A percentile compares a stretch with the other conserved stretches of the same genome.
Evolutionary conservation across 2,329 filamentous ascomycete genomes (phyloP).

Genomic region (Claviceps humidiphila): DNA sequence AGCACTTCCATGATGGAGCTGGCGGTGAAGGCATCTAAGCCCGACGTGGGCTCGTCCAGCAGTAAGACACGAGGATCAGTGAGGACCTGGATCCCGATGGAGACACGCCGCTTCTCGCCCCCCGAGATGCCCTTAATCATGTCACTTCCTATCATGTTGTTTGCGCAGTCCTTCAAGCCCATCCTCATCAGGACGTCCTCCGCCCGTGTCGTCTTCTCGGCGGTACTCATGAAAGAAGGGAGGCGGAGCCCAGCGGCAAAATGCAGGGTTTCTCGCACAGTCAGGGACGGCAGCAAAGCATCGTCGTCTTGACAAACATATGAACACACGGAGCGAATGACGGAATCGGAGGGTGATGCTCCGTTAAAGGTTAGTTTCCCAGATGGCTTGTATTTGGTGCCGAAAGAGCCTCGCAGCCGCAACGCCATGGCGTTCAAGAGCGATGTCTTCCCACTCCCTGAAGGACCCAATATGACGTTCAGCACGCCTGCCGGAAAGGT

Average conservation of each 20-base stretch:
- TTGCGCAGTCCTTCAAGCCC: slow-evolving; percentile 65
- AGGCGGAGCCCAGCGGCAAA: slow-evolving; percentile 61
- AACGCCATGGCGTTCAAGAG: slow-evolving; percentile 61
- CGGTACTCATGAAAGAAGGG: slow-evolving; percentile 54
- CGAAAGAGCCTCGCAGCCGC: slow-evolving; percentile 46
- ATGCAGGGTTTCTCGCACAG: slow-evolving; percentile 59
- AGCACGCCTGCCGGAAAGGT: slow-evolving; percentile 55
- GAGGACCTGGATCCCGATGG: slow-evolving; percentile 64
- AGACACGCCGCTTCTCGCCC: slow-evolving; percentile 65
- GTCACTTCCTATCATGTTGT: slow-evolving; percentile 60
- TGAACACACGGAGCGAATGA: slow-evolving; percentile 59
- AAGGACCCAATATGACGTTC: slow-evolving; percentile 72
- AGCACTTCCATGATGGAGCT: slow-evolving; percentile 65
- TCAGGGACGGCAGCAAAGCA: slow-evolving; percentile 58
- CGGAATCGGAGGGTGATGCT: slow-evolving; percentile 50
- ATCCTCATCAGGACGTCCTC: slow-evolving; percentile 63
- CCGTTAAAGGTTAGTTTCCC: slow-evolving; percentile 60
- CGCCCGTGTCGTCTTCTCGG: slow-evolving; percentile 53
- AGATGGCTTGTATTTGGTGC: slow-evolving; percentile 46
- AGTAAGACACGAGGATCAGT: slow-evolving; percentile 62
- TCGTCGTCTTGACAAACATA: slow-evolving; percentile 73
- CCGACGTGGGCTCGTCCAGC: slow-evolving; percentile 65
- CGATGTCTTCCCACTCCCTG: slow-evolving; percentile 64
- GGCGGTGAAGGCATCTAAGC: slow-evolving; percentile 66
- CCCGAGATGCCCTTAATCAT: slow-evolving; percentile 67